Evolutionary conservation across 352 stramenopile species (phyloP).

Genomic region (Globisporangium sylvaticum): DNA sequence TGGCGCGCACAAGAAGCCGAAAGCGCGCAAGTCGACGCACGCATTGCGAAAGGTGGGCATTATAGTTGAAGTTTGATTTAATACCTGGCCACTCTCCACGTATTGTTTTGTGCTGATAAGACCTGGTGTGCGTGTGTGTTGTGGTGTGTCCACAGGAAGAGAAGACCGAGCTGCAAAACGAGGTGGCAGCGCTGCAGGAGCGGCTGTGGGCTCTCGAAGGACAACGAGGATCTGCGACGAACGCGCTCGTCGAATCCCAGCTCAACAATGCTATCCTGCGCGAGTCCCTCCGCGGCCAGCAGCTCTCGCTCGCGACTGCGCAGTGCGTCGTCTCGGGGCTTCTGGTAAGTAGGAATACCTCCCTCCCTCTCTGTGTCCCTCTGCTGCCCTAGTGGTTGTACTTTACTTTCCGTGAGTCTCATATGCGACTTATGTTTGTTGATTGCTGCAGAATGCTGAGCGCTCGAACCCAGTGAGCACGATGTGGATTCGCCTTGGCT

Average conservation of each 20-base stretch:
- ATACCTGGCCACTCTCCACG: no score
- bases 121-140: neutral
- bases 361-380: no score
- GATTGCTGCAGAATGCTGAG: neutral
- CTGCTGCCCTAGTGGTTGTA: neutral
- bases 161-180: constrained; percentile 33
- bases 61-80: no score
- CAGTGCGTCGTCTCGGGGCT: constrained; percentile 36
- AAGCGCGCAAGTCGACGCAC: constrained; percentile 14
- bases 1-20: neutral
- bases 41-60: constrained; percentile 13
- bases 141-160: constrained; percentile 23
- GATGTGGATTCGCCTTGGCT: constrained; percentile 34
- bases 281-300: constrained; percentile 26
- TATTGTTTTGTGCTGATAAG: neutral
- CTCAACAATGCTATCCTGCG: constrained; percentile 9
- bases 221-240: neutral
- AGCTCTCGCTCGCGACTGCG: constrained; percentile 28
- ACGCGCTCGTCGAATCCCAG: neutral
- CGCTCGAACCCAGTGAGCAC: constrained; percentile 26
- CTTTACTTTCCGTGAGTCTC: neutral
- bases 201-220: constrained; percentile 21
- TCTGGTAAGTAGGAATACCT: constrained; percentile 9
- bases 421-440: neutral
- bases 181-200: constrained; percentile 27